phyloP scores from a whole-genome alignment of 2,329 filamentous ascomycete genomes.

The Zasmidium angulare region DNA sequence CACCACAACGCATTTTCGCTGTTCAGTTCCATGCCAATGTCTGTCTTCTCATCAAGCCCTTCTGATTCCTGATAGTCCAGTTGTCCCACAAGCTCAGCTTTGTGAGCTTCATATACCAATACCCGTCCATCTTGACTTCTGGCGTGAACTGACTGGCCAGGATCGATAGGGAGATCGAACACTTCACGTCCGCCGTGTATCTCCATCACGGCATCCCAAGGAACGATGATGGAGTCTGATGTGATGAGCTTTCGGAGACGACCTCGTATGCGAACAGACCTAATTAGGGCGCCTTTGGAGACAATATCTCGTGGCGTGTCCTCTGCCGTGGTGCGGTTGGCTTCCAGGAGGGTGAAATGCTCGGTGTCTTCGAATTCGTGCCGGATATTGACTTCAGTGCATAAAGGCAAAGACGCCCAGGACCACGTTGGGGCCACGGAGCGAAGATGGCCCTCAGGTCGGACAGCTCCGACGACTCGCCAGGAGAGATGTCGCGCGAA shows the following conservation, averaged over 20 bases:
- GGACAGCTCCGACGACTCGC: neutral
- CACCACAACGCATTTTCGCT: neutral
- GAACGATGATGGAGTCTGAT: neutral
- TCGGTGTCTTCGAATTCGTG: neutral
- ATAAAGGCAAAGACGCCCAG: slow-evolving; percentile 8
- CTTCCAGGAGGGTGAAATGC: neutral
- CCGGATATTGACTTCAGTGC: slow-evolving; percentile 1
- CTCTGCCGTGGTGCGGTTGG: neutral
- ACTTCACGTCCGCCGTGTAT: neutral
- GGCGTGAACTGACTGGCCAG: neutral
- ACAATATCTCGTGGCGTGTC: neutral
- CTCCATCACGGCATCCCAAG: neutral
- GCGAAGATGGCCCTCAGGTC: neutral
- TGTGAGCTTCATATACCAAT: neutral
- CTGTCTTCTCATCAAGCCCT: neutral
- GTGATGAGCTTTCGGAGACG: neutral
- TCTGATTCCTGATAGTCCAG: slow-evolving; percentile 1
- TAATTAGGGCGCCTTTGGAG: neutral
- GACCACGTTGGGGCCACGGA: slow-evolving; percentile 6
- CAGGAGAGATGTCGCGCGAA: slow-evolving; percentile 4
- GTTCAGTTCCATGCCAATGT: neutral
- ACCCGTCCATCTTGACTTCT: slow-evolving; percentile 1
- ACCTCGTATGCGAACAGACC: neutral
- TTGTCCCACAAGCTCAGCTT: neutral
- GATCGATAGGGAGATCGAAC: neutral